Evolutionary conservation across 495 filamentous ascomycete species (phyloP), one percentile per base, ranked within the genome.

Genomic region (Apiosordaria backusii): DNA sequence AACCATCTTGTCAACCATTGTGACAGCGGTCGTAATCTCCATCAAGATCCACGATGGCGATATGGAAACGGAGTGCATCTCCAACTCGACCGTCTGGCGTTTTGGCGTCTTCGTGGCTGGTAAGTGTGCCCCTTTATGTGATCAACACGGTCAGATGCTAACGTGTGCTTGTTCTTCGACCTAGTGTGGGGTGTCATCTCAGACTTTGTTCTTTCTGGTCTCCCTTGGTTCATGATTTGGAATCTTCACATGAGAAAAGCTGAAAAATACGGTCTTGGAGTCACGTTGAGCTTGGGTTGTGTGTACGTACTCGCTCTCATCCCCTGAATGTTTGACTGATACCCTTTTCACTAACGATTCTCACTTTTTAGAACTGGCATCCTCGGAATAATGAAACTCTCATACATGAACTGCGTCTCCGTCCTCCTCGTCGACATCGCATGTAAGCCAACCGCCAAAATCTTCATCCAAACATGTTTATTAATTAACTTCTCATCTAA

Each of bases 141-240:
- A 5, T 9, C 26, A 7, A 60, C 5, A 29, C 13, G 4, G 16
- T 22, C 18, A 7, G 19, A 5, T 18, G 19, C 21, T 60, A 60
- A 60, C 57, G 26, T 7, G 26, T 13, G 16, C 24, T 59, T 10
- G 13, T 6, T 0, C 13, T 24, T 21, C 15, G 1, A 40, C 13
- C n/a, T 58, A 70, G 68, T 29, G 1, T 70, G 68, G 68, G 67
- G 65, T 1, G 27, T 23, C 1, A 3, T 61, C 0, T 67, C 68
- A 0, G 68, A 70, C 45, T 53, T 70, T 4, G 22, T 22, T 6
- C 54, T 70, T 13, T 61, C 65, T 3, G 13, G 68, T 4, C 62
- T 75, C 19, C 73, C 74, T 1, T 78, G 76, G 74, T 62, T 35
- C 23, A 71, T 74, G 4, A 62, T 78, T 0, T 73, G 67, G 71